Evolutionary conservation across 1,284 basidiomycete genomes (phyloP).

Genomic region (Trichosporon ovoides): DNA sequence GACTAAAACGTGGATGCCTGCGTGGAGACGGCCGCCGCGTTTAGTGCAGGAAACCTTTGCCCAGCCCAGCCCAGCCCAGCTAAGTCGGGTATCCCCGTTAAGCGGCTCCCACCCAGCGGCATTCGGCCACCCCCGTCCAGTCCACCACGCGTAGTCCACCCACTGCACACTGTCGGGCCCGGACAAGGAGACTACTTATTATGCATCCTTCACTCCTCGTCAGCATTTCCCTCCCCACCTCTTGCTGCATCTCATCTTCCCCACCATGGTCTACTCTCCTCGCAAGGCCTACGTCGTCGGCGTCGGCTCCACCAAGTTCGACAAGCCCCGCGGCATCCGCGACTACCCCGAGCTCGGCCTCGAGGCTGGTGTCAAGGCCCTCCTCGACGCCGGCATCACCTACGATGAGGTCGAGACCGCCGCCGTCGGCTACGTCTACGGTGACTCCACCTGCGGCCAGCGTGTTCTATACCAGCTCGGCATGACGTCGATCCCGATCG

Average conservation of each 20-base stretch:
- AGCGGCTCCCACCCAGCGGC: background rate
- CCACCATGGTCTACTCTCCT: conserved; percentile 17
- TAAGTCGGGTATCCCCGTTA: conserved; percentile 1
- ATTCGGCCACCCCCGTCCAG: too few species aligned
- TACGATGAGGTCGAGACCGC: conserved; percentile 20
- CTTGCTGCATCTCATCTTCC: background rate
- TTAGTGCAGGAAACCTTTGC: too few species aligned
- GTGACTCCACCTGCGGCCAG: conserved; percentile 22
- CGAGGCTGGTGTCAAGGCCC: conserved; percentile 23
- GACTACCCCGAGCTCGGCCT: conserved; percentile 22
- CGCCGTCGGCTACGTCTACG: conserved; percentile 20
- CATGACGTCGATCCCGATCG: conserved; percentile 22
- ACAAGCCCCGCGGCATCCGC: conserved; percentile 22
- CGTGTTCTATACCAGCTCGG: conserved; percentile 23
- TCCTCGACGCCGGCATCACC: conserved; percentile 19
- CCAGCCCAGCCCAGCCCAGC: too few species aligned
- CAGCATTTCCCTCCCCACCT: background rate
- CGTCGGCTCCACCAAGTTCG: conserved; percentile 25
- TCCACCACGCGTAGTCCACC: too few species aligned
- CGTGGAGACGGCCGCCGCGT: too few species aligned
- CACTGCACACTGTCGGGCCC: too few species aligned
- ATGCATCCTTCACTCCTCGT: too few species aligned
- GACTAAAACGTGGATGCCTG: too few species aligned
- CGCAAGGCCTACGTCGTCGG: conserved; percentile 21
- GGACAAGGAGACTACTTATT: too few species aligned